Base-by-base conservation (phyloP, 2,329 filamentous ascomycete genomes). In the Pleomassaria siparia region DNA sequence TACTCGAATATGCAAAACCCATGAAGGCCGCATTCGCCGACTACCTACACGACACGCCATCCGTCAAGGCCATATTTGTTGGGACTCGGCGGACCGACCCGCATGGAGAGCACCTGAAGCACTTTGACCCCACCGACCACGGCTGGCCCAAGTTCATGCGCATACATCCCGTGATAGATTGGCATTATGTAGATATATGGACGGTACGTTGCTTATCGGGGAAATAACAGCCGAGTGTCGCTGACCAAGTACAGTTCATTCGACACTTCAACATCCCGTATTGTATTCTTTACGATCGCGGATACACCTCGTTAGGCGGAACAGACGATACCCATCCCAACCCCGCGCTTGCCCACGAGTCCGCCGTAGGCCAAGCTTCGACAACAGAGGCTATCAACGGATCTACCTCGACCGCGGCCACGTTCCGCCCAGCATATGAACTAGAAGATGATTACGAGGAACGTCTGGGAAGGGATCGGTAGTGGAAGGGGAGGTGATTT, bases 161-260 rank as follows among this genome's bases (percentile, higher is more conserved):
- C 49, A 80, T 97, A 50, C 91, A 99, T 71, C 92, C 94, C 0
- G 88, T 99, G 9, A 91, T 99, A 64, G 94, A 99, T 72, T 99
- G 94, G 94, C 89, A 94, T 69, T 96, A 96, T 71, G 82, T 84
- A 10, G 92, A 97, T 70, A 92, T 97, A 44, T 97, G 94, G 94
- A 83, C 85, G 15, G 91, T 95, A 65, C 77, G 89, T 79, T 10
- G 9, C 2, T 11, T 21, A 7, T 4, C 9, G 15, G 2, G 20
- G 16, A 2, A 8, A 4, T 45, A 1, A 2, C 11, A 11, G 15
- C n/a, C n/a, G 26, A 32, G 33, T 36, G 15, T 13, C 3, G 29
- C 47, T 47, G 33, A 50, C 40, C 9, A 13, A 35, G 4, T 35
- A 49, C 50, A 90, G 86, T 94, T 95, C 66, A 87, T 95, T 52